These are phyloP conservation scores for Dimargaris verticillata DNA, from an alignment of 192 early-diverging fungal species.

Conservation along the genomic window DNA sequence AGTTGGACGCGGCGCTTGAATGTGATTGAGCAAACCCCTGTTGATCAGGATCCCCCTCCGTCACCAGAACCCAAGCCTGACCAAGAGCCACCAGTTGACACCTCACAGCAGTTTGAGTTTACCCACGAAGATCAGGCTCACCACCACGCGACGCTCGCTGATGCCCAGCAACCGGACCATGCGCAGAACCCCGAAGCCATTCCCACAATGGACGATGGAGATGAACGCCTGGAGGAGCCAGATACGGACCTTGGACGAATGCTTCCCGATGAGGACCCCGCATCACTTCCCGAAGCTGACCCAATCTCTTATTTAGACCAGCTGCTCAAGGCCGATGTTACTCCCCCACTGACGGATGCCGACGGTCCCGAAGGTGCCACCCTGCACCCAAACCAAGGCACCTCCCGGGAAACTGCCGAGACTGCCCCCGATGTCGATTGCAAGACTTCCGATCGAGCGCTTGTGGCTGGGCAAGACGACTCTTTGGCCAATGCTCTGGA, in stretches of 20 bases:
- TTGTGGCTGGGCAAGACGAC: too few species aligned
- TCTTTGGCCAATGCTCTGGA: too few species aligned
- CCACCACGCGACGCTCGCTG: slow-evolving; percentile 26
- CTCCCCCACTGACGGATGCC: too few species aligned
- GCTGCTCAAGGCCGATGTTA: too few species aligned
- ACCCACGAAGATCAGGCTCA: slow-evolving; percentile 7
- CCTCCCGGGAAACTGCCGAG: too few species aligned
- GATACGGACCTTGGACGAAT: slow-evolving; percentile 17
- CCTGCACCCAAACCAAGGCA: too few species aligned
- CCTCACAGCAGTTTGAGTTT: slow-evolving; percentile 52
- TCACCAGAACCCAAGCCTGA: slow-evolving; percentile 32
- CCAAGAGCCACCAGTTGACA: slow-evolving; percentile 30
- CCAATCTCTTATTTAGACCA: too few species aligned
- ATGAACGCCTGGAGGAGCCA: slow-evolving; percentile 18
- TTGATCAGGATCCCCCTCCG: slow-evolving; percentile 14
- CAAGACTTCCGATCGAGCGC: too few species aligned
- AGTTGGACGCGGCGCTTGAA: slow-evolving; percentile 82
- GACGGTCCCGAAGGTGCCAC: too few species aligned
- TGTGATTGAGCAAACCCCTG: slow-evolving; percentile 39
- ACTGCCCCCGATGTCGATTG: too few species aligned
- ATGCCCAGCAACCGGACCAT: slow-evolving; percentile 31
- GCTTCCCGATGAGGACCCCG: slow-evolving; percentile 20
- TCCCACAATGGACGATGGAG: slow-evolving; percentile 20
- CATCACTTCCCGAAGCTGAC: too few species aligned
- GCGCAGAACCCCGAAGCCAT: slow-evolving; percentile 49